Conservation (phyloP, 179 eudicot genomes). For the Patellifolia procumbens region DNA sequence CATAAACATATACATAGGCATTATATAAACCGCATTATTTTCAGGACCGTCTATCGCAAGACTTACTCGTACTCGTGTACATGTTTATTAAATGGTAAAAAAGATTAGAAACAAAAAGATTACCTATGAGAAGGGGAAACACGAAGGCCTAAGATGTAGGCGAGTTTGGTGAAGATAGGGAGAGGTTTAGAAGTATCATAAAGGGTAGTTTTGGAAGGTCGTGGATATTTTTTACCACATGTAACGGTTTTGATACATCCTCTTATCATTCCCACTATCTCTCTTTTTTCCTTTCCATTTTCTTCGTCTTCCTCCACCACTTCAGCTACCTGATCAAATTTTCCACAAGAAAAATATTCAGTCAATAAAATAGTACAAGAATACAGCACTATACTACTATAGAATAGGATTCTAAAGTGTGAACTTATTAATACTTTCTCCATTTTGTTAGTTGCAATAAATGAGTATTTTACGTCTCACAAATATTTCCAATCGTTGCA, state of each 20-base stretch:
- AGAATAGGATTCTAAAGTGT: constrained; percentile 17
- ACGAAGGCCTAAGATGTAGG: constrained; percentile 90
- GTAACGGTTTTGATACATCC: constrained; percentile 93
- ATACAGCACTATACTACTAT: not conserved
- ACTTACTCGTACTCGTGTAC: too few relatives aligned
- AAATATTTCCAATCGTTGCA: too few relatives aligned
- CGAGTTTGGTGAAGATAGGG: constrained; percentile 69
- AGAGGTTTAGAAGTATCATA: constrained; percentile 24
- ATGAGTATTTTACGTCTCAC: too few relatives aligned
- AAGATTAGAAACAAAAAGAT: not conserved
- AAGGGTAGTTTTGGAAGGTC: constrained; percentile 31
- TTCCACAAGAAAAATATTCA: not conserved
- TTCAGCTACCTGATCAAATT: constrained; percentile 69
- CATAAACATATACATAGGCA: too few relatives aligned
- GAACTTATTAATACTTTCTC: too few relatives aligned
- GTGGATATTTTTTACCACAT: constrained; percentile 56
- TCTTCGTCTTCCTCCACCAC: constrained; percentile 38
- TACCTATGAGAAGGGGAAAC: constrained; percentile 86
- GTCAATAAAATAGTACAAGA: constrained; percentile 1
- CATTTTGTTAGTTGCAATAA: too few relatives aligned
- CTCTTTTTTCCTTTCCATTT: constrained; percentile 31
- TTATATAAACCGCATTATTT: too few relatives aligned
- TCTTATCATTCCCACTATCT: constrained; percentile 82
- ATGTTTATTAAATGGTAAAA: not conserved
- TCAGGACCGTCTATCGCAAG: too few relatives aligned